A percentile compares a stretch with the other conserved stretches of the same genome.
phyloP scores from a whole-genome alignment of 257 asterid genomes.

The Solanum pennellii region DNA sequence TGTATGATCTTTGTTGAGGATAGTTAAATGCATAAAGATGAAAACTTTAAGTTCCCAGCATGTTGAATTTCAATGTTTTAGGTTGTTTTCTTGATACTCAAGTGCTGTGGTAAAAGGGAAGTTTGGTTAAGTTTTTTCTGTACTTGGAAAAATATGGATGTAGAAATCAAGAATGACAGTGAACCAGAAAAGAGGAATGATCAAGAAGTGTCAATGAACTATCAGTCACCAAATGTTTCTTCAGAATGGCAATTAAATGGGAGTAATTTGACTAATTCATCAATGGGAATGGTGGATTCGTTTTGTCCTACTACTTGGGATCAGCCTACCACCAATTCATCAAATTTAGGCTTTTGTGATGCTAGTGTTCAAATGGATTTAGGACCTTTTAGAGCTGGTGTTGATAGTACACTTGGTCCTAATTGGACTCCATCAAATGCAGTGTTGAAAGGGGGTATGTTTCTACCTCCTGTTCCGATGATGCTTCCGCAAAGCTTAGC shows the following conservation, averaged over 20 bases:
- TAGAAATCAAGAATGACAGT: constrained; percentile 34
- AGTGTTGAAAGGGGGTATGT: constrained; percentile 46
- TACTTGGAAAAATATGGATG: constrained; percentile 20
- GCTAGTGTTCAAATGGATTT: constrained; percentile 21
- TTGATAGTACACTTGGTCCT: constrained; percentile 14
- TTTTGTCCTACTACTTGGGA: constrained; percentile 57
- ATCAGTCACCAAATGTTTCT: constrained; percentile 31
- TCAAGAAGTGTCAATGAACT: constrained; percentile 22
- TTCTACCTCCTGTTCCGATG: constrained; percentile 39
- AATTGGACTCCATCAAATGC: constrained; percentile 34
- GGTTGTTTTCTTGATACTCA: background rate
- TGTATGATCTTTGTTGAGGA: background rate
- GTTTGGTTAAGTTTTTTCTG: background rate
- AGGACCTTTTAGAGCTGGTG: constrained; percentile 18
- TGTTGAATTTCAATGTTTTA: background rate
- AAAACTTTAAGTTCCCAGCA: background rate
- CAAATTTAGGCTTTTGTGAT: constrained; percentile 43
- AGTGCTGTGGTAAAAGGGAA: background rate
- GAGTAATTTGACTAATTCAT: constrained; percentile 20
- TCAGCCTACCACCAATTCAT: constrained; percentile 29
- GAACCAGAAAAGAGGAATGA: constrained; percentile 36
- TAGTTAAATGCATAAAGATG: background rate
- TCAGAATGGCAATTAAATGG: constrained; percentile 62
- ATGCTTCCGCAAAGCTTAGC: constrained; percentile 51
- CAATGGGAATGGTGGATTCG: constrained; percentile 40